A percentile compares a stretch with the other conserved stretches of the same genome.
These are phyloP conservation scores for Orbilia javanica DNA, from an alignment of 2,329 filamentous ascomycete species.

Conservation along the genomic window DNA sequence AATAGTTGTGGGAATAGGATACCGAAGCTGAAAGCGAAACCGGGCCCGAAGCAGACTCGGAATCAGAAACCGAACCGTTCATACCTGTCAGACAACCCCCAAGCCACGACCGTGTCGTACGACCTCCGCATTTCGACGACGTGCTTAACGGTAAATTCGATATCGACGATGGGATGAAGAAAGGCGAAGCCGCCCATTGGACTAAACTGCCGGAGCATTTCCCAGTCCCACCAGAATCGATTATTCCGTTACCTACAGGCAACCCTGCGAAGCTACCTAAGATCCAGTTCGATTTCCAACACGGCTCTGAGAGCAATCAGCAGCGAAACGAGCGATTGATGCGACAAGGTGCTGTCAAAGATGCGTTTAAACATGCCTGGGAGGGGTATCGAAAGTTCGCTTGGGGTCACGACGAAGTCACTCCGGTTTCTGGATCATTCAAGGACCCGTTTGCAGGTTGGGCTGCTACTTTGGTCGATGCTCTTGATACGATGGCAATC, in stretches of 20 bases:
- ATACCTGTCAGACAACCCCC: slow-evolving; percentile 19
- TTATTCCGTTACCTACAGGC: slow-evolving; percentile 81
- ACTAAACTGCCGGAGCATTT: slow-evolving; percentile 79
- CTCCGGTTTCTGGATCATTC: slow-evolving; percentile 75
- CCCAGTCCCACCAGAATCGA: slow-evolving; percentile 77
- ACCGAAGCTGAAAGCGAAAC: not conserved
- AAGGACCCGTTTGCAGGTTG: slow-evolving; percentile 90
- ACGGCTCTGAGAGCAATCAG: slow-evolving; percentile 71
- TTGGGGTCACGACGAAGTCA: slow-evolving; percentile 88
- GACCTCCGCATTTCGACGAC: slow-evolving; percentile 6
- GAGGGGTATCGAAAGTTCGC: slow-evolving; percentile 81
- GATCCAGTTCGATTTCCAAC: slow-evolving; percentile 80
- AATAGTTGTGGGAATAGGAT: not conserved
- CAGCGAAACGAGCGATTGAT: slow-evolving; percentile 74
- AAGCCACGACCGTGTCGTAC: slow-evolving; percentile 9
- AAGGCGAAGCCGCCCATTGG: slow-evolving; percentile 72
- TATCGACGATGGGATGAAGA: not conserved
- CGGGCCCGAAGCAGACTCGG: not conserved
- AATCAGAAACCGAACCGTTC: slow-evolving; percentile 1
- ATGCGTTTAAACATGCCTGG: slow-evolving; percentile 84
- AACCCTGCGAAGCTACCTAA: slow-evolving; percentile 77
- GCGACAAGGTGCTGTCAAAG: slow-evolving; percentile 76
- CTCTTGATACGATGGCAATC: slow-evolving; percentile 86
- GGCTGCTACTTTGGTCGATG: slow-evolving; percentile 88
- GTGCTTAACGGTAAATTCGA: not conserved